Evolutionary conservation across 2,329 filamentous ascomycete genomes (phyloP).

Genomic region (Xylariaceae sp.): DNA sequence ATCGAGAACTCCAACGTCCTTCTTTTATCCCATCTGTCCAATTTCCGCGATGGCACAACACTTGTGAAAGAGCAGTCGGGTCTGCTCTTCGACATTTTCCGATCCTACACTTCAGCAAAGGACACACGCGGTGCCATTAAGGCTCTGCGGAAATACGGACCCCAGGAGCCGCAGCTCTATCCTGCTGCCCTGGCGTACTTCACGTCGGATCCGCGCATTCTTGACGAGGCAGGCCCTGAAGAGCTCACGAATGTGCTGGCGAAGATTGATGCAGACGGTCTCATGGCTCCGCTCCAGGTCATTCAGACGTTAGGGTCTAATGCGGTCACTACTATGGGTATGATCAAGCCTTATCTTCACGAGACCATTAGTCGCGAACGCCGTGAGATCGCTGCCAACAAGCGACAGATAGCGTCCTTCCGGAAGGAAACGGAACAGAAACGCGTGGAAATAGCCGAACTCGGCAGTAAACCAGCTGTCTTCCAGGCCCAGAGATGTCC

Average conservation of each 20-base stretch:
- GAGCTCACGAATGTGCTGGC: constrained; percentile 77
- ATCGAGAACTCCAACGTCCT: constrained; percentile 96
- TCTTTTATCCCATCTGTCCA: constrained; percentile 82
- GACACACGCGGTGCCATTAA: constrained; percentile 88
- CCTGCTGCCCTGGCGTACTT: constrained; percentile 90
- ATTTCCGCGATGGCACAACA: constrained; percentile 84
- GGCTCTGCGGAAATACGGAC: constrained; percentile 85
- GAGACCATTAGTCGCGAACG: constrained; percentile 85
- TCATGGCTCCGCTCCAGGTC: constrained; percentile 95
- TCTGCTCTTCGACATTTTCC: constrained; percentile 89
- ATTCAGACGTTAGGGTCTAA: constrained; percentile 76
- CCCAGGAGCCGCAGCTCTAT: constrained; percentile 86
- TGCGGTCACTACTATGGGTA: constrained; percentile 86
- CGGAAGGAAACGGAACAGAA: constrained; percentile 77
- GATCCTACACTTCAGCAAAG: constrained; percentile 86
- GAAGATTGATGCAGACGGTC: constrained; percentile 81
- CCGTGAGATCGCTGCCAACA: constrained; percentile 75
- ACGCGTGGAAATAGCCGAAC: constrained; percentile 68
- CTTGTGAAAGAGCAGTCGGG: constrained; percentile 92
- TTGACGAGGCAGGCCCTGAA: constrained; percentile 76
- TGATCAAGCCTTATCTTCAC: constrained; percentile 89
- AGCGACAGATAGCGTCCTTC: constrained; percentile 76
- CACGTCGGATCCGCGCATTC: constrained; percentile 72
- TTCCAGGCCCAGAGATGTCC: constrained; percentile 89
- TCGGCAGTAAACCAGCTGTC: constrained; percentile 73